Percentiles rank a stretch among this genome's conserved stretches.
Conservation (phyloP, 2,329 filamentous ascomycete species). For the Botrytis galanthina region DNA sequence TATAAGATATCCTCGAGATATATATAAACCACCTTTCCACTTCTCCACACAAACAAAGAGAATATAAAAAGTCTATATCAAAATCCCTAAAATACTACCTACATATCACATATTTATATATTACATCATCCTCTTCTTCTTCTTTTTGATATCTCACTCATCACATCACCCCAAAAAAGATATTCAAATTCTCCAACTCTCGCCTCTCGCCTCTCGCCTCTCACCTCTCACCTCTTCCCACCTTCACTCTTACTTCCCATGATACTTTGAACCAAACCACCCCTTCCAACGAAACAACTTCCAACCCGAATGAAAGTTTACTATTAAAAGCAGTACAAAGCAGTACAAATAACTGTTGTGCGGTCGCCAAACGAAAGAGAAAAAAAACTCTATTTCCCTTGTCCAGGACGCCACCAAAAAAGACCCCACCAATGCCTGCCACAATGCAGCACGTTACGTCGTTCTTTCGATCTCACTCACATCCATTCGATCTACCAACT, state of each 20-base stretch:
- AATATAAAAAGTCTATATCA: background rate
- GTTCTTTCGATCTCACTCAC: conserved; percentile 17
- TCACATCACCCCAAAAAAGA: background rate
- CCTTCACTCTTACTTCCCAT: background rate
- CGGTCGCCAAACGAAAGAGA: background rate
- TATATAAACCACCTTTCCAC: too few species aligned
- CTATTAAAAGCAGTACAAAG: background rate
- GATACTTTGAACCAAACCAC: background rate
- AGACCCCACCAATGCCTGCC: conserved; percentile 15
- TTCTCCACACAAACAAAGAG: background rate
- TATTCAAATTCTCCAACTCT: background rate
- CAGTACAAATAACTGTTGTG: too few species aligned
- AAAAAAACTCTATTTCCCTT: conserved; percentile 9
- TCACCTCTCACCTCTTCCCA: background rate
- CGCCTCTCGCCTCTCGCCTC: too few species aligned
- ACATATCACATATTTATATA: background rate
- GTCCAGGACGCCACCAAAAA: background rate
- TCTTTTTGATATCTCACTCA: background rate
- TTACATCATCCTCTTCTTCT: background rate
- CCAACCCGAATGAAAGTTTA: conserved; percentile 1
- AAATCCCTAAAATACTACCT: background rate
- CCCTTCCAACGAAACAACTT: background rate
- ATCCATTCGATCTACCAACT: conserved; percentile 7
- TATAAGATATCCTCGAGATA: too few species aligned
- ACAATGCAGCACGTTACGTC: conserved; percentile 21